Conservation (phyloP, 1,284 basidiomycete species). For the Puccinia novopanici region DNA sequence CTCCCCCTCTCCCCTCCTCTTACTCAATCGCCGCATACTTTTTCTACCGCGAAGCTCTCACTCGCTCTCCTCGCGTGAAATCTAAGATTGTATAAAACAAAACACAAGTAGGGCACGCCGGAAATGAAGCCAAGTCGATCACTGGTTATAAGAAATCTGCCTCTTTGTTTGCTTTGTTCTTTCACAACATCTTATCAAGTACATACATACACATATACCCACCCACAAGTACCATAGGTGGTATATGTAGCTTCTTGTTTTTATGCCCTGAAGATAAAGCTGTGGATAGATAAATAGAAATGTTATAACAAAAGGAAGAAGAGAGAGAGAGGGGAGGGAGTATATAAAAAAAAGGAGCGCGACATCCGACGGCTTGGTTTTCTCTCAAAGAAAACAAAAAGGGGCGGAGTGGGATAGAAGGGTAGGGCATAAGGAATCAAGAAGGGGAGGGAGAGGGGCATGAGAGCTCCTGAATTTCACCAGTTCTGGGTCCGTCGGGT, state of each 20-base stretch:
- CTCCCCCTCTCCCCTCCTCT: no score
- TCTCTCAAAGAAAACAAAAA: background rate
- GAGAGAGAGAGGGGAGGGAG: background rate
- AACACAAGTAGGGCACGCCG: no score
- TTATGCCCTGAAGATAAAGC: background rate
- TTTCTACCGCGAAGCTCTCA: no score
- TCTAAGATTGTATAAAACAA: no score
- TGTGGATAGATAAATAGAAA: background rate
- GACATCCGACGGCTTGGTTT: background rate
- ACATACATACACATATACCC: background rate
- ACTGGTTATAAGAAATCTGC: no score
- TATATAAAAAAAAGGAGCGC: background rate
- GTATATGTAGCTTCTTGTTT: background rate
- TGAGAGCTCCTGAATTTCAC: conserved; percentile 28
- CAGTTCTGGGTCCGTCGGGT: conserved; percentile 36
- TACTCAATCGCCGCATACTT: no score
- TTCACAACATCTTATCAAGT: background rate
- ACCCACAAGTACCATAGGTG: background rate
- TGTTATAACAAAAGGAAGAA: background rate
- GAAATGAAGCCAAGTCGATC: no score
- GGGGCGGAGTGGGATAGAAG: background rate
- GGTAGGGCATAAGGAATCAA: background rate
- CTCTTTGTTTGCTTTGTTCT: background rate
- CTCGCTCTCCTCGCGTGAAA: no score
- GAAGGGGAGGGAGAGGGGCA: conserved; percentile 7